Base-by-base conservation (phyloP, 73 alveolate species). In the Paramecium octaurelia region DNA sequence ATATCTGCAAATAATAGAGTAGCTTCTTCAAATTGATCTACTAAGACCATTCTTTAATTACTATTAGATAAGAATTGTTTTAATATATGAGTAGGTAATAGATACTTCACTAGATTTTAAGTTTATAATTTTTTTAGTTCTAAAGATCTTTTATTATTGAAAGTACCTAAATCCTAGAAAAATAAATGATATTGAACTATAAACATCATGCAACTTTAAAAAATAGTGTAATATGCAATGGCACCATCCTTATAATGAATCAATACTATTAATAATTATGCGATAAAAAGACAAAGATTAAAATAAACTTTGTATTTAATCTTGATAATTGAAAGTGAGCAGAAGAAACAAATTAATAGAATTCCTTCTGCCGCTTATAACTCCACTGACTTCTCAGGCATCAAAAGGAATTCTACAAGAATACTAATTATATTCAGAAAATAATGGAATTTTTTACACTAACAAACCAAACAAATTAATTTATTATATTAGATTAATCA, bases 1-100 rank as follows among this genome's bases (percentile, higher is more conserved):
- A 96, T 96, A 95, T 96, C 99, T 58, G 99, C 99, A 89, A 94
- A 96, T 35, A 96, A 80, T 86, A 96, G 71, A 46, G 99, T 95
- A 11, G 96, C 99, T 14, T 85, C 95, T 27, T 94, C 97, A 31
- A 96, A 71, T 3, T 92, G 92, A 76, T 96, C 99, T 21, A 97
- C 95, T 1, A 94, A 93, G 12, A 97, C 96, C 11, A 93, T 95
- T 86, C 95, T 96, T 90, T 96, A 94, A 71, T 93, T 93, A 64
- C 44, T 64, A 64, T 94, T 93, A 54, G 93, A 95, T 34, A 96
- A 95, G 24, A 88, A 88, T 88, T 88, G 24, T 6, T 76, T 46
- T 23, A 88, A 50, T 11, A 88, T 88, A 88, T 88, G 94, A 23
- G 70, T 83, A 40, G 94, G 94, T 34, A 88, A 44, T 1, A 88